Conservation (phyloP, 1,284 basidiomycete species). For the Cutaneotrichosporon spelunceum region DNA sequence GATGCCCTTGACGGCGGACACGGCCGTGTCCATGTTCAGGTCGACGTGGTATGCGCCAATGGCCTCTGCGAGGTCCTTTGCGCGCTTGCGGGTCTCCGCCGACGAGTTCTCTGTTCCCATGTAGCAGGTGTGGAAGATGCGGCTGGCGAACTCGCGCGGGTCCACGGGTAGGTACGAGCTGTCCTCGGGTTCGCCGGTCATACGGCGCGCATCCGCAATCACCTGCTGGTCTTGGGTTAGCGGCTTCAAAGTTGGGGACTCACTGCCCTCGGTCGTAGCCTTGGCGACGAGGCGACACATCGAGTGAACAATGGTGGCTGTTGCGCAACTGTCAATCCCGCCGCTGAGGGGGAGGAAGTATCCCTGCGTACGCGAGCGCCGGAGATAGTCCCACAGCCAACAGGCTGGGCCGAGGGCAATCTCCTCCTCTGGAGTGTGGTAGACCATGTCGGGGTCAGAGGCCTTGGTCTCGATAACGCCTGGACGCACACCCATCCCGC, state of each 20-base stretch:
- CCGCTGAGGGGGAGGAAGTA: slow-evolving; percentile 96
- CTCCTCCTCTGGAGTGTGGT: slow-evolving; percentile 90
- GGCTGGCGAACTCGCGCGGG: slow-evolving; percentile 75
- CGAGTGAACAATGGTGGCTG: slow-evolving; percentile 88
- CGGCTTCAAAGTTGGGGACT: slow-evolving; percentile 27
- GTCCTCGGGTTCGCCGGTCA: slow-evolving; percentile 74
- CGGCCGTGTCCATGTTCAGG: slow-evolving; percentile 91
- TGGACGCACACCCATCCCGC: slow-evolving; percentile 58
- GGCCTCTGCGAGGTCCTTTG: slow-evolving; percentile 77
- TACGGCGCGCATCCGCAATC: slow-evolving; percentile 83
- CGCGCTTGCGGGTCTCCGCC: slow-evolving; percentile 76
- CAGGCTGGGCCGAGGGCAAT: slow-evolving; percentile 96
- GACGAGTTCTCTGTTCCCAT: slow-evolving; percentile 98
- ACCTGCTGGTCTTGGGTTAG: slow-evolving; percentile 69
- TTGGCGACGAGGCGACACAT: slow-evolving; percentile 90
- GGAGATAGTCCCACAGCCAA: slow-evolving; percentile 98
- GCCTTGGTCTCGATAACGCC: slow-evolving; percentile 62
- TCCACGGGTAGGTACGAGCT: slow-evolving; percentile 80
- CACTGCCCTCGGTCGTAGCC: slow-evolving; percentile 68
- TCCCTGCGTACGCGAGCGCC: slow-evolving; percentile 87
- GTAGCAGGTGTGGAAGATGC: slow-evolving; percentile 96
- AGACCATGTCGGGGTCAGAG: slow-evolving; percentile 62
- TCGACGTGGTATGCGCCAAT: slow-evolving; percentile 96
- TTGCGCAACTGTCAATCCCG: slow-evolving; percentile 97
- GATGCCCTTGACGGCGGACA: slow-evolving; percentile 75